A percentile compares a stretch with the other conserved stretches of the same genome.
phyloP scores from a whole-genome alignment of 192 early-diverging fungal genomes.

The Coemansia sp. region DNA sequence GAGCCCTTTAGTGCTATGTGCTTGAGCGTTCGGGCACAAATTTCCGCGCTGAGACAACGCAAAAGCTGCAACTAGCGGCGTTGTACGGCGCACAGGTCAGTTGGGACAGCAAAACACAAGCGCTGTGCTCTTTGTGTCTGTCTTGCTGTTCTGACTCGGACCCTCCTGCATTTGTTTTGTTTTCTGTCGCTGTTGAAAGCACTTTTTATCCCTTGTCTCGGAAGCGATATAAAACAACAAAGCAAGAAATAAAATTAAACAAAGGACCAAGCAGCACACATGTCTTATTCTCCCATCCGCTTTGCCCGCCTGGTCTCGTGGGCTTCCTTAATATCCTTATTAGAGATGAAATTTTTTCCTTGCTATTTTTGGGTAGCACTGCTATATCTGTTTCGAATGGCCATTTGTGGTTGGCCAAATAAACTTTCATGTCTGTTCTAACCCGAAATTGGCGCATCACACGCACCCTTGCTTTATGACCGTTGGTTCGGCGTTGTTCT shows the following conservation, averaged over 20 bases:
- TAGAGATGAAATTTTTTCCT: not conserved
- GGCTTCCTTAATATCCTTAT: not conserved
- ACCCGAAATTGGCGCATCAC: not conserved
- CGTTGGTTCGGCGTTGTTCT: not conserved
- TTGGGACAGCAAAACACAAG: not conserved
- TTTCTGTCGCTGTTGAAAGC: not conserved
- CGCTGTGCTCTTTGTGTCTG: not conserved
- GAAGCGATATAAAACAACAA: not conserved
- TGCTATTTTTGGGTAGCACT: not conserved
- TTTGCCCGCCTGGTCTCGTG: not conserved
- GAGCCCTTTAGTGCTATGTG: not conserved
- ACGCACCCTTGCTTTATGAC: not conserved
- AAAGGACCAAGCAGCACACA: not conserved
- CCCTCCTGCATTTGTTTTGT: not conserved
- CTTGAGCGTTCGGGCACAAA: not conserved
- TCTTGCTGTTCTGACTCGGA: not conserved
- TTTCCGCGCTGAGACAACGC: not conserved
- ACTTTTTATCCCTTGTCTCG: not conserved
- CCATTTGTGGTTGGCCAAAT: not conserved
- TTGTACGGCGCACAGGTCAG: not conserved
- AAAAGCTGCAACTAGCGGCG: not conserved
- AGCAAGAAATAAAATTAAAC: not conserved
- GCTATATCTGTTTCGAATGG: not conserved
- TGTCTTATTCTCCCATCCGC: not conserved
- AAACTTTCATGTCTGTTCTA: slow-evolving; percentile 1